A percentile compares a stretch with the other conserved stretches of the same genome.
phyloP scores from a whole-genome alignment of 345 rosid genomes.

The Melaleuca quinquenervia region DNA sequence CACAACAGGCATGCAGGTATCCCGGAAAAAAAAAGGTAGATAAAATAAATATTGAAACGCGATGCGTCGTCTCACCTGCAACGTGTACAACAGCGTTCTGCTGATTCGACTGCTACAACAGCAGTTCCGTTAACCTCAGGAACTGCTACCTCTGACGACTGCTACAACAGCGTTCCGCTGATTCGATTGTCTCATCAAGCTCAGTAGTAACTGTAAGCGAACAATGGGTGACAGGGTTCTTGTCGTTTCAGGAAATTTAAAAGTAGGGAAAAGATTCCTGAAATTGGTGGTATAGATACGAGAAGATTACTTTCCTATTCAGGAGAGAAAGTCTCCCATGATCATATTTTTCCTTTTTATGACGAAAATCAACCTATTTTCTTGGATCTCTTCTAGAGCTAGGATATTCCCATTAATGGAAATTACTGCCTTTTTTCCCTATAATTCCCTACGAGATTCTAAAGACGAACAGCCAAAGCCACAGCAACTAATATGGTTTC shows the following conservation, averaged over 20 bases:
- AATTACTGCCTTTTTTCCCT: neutral
- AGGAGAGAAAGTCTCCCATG: neutral
- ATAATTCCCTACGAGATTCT: neutral
- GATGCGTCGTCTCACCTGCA: neutral
- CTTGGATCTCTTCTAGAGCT: neutral
- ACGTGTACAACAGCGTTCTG: neutral
- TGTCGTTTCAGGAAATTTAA: neutral
- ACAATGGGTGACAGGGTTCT: neutral
- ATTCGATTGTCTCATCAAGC: neutral
- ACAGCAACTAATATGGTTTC: neutral
- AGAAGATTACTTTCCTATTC: neutral
- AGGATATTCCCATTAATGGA: neutral
- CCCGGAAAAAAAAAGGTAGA: neutral
- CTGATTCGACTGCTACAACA: no score
- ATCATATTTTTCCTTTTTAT: neutral
- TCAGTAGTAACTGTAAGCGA: neutral
- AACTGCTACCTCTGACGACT: neutral
- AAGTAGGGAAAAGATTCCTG: neutral
- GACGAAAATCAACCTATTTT: neutral
- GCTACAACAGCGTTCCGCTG: neutral
- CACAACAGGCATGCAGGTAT: rapidly evolving
- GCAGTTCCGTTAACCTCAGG: no score
- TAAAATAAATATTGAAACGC: neutral
- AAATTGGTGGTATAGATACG: neutral
- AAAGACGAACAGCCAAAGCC: neutral